Evolutionary conservation across 257 asterid species (phyloP).

Genomic region (Plectranthus barbatus): DNA sequence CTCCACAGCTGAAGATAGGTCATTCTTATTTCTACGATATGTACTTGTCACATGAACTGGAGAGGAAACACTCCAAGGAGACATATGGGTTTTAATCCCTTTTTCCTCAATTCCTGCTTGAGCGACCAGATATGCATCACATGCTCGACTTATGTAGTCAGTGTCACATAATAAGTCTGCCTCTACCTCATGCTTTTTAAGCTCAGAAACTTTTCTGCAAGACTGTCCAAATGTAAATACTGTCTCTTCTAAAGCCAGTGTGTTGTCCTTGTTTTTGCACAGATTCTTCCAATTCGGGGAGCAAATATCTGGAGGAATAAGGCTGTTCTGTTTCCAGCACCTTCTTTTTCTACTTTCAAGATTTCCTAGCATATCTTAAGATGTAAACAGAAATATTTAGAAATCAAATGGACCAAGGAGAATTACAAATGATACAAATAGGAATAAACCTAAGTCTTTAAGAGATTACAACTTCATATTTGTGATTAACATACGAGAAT

Average conservation of each 20-base stretch:
- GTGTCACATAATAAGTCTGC: conserved; percentile 27
- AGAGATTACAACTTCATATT: no score
- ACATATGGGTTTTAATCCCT: conserved; percentile 14
- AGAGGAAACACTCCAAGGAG: conserved; percentile 33
- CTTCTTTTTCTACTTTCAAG: conserved; percentile 40
- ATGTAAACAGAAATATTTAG: conserved; percentile 1
- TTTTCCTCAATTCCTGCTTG: conserved; percentile 7
- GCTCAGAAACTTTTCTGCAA: conserved; percentile 24
- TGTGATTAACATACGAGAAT: no score
- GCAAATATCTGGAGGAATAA: conserved; percentile 25
- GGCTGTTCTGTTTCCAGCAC: conserved; percentile 30
- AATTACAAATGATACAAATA: not conserved
- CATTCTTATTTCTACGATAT: conserved; percentile 21
- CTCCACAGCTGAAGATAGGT: conserved; percentile 30
- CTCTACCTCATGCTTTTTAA: conserved; percentile 22
- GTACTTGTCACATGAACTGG: conserved; percentile 25
- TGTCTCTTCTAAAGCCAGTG: conserved; percentile 27
- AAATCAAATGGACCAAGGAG: conserved; percentile 6
- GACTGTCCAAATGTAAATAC: conserved; percentile 18
- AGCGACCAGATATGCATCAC: conserved; percentile 29
- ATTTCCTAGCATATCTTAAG: conserved; percentile 25
- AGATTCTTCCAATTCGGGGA: conserved; percentile 33
- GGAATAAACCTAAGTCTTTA: no score
- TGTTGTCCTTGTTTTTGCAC: conserved; percentile 23
- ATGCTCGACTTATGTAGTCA: conserved; percentile 24